phyloP scores from a whole-genome alignment of 805 yeast genomes.

The Wickerhamiella hasegawae region DNA sequence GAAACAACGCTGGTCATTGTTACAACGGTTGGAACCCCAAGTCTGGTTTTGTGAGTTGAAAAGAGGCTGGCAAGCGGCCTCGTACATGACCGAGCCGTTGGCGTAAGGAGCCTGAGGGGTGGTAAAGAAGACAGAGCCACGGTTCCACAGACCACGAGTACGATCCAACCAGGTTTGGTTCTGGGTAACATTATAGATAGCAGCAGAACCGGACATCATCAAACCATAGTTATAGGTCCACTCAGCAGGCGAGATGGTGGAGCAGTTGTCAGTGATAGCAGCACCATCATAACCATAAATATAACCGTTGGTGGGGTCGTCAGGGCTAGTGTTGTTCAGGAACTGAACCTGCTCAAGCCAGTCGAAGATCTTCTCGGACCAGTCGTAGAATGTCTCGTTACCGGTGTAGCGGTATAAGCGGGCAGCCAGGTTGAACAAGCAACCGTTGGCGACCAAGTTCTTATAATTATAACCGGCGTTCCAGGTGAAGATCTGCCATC shows the following conservation, averaged over 20 bases:
- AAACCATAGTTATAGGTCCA: constrained; percentile 87
- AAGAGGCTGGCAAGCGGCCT: constrained; percentile 62
- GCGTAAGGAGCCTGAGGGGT: constrained; percentile 14
- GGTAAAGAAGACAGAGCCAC: constrained; percentile 32
- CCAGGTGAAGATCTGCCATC: constrained; percentile 96
- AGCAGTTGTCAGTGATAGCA: constrained; percentile 37
- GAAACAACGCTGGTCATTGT: constrained; percentile 83
- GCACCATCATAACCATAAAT: constrained; percentile 23
- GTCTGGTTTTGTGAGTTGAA: constrained; percentile 10
- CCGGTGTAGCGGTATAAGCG: constrained; percentile 71
- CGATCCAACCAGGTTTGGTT: constrained; percentile 52
- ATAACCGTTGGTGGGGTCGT: constrained; percentile 22
- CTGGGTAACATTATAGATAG: constrained; percentile 55
- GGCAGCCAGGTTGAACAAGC: constrained; percentile 74
- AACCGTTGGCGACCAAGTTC: constrained; percentile 82
- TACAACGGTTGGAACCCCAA: constrained; percentile 32
- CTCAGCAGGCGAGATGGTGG: constrained; percentile 38
- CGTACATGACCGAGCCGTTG: constrained; percentile 43
- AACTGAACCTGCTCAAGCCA: constrained; percentile 52
- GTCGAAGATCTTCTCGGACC: constrained; percentile 62
- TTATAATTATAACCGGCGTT: constrained; percentile 88
- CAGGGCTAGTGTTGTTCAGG: constrained; percentile 28
- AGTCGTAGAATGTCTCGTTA: constrained; percentile 55
- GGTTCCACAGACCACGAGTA: constrained; percentile 39
- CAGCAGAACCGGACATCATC: constrained; percentile 66